A percentile compares a stretch with the other conserved stretches of the same genome.
Evolutionary conservation across 139 green algal genomes (phyloP).

Genomic region (Chlorella sp.): DNA sequence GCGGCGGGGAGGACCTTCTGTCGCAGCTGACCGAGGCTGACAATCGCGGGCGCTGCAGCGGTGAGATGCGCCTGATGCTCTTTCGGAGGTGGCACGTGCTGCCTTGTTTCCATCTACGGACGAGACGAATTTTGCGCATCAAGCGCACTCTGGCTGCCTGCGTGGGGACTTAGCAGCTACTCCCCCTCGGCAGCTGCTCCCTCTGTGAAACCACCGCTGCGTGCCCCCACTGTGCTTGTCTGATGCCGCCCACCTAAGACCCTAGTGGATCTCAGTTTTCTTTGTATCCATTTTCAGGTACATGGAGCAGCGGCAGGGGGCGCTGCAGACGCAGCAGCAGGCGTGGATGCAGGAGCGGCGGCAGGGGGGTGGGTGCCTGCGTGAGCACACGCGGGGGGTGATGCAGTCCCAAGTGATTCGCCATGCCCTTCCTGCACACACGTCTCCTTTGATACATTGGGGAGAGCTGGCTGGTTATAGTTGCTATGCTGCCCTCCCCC

Average conservation of each 20-base stretch:
- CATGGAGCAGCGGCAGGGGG: background rate
- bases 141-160: no score
- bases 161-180: no score
- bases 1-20: background rate
- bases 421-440: background rate
- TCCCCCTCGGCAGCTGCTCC: no score
- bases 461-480: no score
- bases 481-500: background rate
- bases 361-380: background rate
- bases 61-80: background rate
- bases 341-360: slow-evolving; percentile 15
- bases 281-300: background rate
- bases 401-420: background rate
- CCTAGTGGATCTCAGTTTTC: no score
- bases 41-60: background rate
- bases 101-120: no score
- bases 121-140: no score
- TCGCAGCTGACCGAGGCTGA: background rate
- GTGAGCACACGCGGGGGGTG: background rate
- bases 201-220: no score
- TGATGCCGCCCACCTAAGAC: background rate
- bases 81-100: no score
- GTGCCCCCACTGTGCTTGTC: background rate
- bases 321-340: slow-evolving; percentile 13
- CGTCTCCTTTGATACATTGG: background rate